A percentile compares a stretch with the other conserved stretches of the same genome.
phyloP scores from a whole-genome alignment of 495 filamentous ascomycete genomes.

The Talaromyces liani region DNA sequence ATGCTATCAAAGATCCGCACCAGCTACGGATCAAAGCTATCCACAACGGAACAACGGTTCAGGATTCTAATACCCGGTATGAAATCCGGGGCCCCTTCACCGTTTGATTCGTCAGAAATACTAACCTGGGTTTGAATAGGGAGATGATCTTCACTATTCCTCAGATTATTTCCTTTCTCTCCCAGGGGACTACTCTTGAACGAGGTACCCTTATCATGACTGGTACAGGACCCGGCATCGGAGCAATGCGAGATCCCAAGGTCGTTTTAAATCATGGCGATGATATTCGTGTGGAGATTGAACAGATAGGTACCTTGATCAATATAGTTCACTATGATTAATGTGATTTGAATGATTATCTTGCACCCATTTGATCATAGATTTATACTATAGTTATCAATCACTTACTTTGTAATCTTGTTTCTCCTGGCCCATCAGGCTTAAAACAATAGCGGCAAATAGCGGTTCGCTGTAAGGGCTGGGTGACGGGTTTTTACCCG shows the following conservation, averaged over 20 bases:
- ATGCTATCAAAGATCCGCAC: slow-evolving; percentile 42
- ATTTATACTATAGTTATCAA: too few species aligned
- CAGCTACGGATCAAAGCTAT: slow-evolving; percentile 46
- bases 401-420: too few species aligned
- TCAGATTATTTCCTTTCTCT: slow-evolving; percentile 58
- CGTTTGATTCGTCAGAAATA: too few species aligned
- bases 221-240: slow-evolving; percentile 42
- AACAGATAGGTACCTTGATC: slow-evolving; percentile 17
- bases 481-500: too few species aligned
- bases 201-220: slow-evolving; percentile 67
- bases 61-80: slow-evolving; percentile 49
- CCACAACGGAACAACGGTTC: slow-evolving; percentile 57
- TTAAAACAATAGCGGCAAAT: too few species aligned
- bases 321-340: slow-evolving; percentile 16
- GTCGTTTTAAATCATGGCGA: slow-evolving; percentile 41
- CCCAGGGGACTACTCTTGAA: slow-evolving; percentile 59
- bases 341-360: too few species aligned
- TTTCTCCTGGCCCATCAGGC: too few species aligned
- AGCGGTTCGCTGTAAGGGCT: too few species aligned
- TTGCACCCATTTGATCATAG: too few species aligned
- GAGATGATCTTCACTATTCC: slow-evolving; percentile 66
- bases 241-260: slow-evolving; percentile 31
- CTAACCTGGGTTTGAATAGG: too few species aligned
- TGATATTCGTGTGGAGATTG: slow-evolving; percentile 42
- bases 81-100: too few species aligned